Conservation (phyloP, 2,329 filamentous ascomycete species). For the Apiospora malaysiana region DNA sequence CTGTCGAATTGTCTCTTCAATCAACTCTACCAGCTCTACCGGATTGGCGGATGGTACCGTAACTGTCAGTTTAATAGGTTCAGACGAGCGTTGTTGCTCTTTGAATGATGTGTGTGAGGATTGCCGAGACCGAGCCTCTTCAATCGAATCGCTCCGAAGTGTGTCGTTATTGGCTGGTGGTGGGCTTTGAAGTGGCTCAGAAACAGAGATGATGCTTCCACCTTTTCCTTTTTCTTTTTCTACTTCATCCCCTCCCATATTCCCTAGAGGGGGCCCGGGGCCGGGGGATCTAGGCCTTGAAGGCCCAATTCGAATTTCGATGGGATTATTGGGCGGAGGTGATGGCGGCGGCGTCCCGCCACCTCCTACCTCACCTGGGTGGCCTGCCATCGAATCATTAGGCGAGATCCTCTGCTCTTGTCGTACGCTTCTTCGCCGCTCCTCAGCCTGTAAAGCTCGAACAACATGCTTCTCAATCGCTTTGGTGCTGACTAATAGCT, state of each 20-base stretch:
- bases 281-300: background rate
- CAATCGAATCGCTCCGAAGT: background rate
- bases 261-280: background rate
- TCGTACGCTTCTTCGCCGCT: background rate
- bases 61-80: background rate
- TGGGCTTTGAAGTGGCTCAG: background rate
- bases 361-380: too few relatives aligned
- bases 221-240: too few relatives aligned
- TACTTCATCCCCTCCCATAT: background rate
- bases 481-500: constrained; percentile 24
- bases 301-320: background rate
- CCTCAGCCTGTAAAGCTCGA: constrained; percentile 23
- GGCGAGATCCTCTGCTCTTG: background rate
- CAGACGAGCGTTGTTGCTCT: background rate
- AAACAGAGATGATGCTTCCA: too few relatives aligned
- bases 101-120: background rate
- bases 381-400: background rate
- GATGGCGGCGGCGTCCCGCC: background rate
- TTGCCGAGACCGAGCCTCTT: background rate
- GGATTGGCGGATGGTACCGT: too few relatives aligned
- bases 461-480: constrained; percentile 28
- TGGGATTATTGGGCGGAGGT: background rate
- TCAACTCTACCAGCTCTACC: background rate
- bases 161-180: background rate
- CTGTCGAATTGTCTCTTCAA: background rate